A percentile compares a stretch with the other conserved stretches of the same genome.
These are phyloP conservation scores for Peronospora destructor DNA, from an alignment of 352 stramenopile species.

Conservation along the genomic window DNA sequence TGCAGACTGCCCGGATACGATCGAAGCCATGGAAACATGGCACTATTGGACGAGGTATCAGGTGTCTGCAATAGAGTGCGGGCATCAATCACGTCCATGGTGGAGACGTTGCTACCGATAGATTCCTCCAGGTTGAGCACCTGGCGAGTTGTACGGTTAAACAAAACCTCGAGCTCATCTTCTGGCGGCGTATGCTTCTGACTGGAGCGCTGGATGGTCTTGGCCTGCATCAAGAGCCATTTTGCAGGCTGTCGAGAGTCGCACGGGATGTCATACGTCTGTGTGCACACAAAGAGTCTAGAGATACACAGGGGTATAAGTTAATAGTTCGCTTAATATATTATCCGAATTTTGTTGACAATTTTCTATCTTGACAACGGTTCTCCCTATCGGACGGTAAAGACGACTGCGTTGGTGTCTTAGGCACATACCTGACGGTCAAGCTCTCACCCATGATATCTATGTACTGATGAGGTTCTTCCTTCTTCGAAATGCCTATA, in stretches of 20 bases:
- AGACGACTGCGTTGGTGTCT: not conserved
- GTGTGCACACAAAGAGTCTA: slow-evolving; percentile 69
- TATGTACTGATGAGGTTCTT: not conserved
- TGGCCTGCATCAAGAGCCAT: slow-evolving; percentile 71
- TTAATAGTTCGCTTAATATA: not conserved
- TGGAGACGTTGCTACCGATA: slow-evolving; percentile 49
- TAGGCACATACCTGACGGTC: slow-evolving; percentile 39
- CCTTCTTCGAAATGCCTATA: no score
- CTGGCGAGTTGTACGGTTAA: slow-evolving; percentile 61
- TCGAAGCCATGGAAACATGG: slow-evolving; percentile 70
- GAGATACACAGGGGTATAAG: not conserved
- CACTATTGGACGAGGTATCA: slow-evolving; percentile 56
- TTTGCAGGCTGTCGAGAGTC: slow-evolving; percentile 61
- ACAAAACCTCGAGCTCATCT: slow-evolving; percentile 74
- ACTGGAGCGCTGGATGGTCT: slow-evolving; percentile 64
- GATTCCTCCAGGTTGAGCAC: slow-evolving; percentile 65
- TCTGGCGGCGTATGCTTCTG: slow-evolving; percentile 33
- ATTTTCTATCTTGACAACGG: slow-evolving; percentile 1
- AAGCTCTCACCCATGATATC: slow-evolving; percentile 36
- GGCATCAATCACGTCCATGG: slow-evolving; percentile 79
- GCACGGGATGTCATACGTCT: slow-evolving; percentile 81
- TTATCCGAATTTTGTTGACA: not conserved
- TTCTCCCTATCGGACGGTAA: not conserved
- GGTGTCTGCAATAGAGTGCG: slow-evolving; percentile 60
- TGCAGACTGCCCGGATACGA: slow-evolving; percentile 50